These are phyloP conservation scores for Acrocalymma vagum DNA, from an alignment of 2,329 filamentous ascomycete species.

Conservation along the genomic window DNA sequence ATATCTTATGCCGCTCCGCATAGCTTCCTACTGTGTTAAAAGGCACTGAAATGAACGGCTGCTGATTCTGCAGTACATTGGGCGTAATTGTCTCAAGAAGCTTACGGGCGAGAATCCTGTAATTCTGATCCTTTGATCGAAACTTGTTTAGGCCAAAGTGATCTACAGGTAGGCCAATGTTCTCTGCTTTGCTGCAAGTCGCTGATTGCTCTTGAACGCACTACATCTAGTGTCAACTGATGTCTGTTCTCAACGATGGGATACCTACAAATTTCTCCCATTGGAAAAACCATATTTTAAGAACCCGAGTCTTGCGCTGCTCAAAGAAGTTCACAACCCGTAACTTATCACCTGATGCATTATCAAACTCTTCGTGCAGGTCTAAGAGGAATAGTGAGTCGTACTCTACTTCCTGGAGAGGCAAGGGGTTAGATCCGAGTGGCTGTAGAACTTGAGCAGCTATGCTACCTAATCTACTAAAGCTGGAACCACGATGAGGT, in stretches of 20 bases:
- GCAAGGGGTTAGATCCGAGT: no score
- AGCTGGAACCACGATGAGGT: conserved; percentile 10
- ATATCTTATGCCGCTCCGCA: conserved; percentile 10
- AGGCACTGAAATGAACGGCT: no score
- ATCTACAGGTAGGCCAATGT: conserved; percentile 11
- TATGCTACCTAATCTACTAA: conserved; percentile 8
- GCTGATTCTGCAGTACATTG: no score
- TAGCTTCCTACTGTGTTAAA: conserved; percentile 7
- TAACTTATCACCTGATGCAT: no score
- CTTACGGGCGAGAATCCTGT: no score
- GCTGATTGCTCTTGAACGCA: conserved; percentile 14
- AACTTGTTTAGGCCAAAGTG: conserved; percentile 15
- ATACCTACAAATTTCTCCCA: conserved; percentile 10
- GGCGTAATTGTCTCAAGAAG: no score
- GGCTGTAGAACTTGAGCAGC: conserved; percentile 7
- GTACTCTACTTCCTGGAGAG: no score
- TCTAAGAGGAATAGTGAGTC: no score
- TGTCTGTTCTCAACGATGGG: neutral
- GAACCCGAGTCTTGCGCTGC: no score
- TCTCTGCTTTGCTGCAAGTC: conserved; percentile 4
- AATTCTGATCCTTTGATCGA: conserved; percentile 3
- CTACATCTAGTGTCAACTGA: conserved; percentile 6
- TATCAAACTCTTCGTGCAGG: no score
- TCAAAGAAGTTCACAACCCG: no score
- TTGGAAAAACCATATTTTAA: no score